Percentiles rank a stretch among this genome's conserved stretches.
Conservation (phyloP, 139 green algal species). For the Chlorella sp. region DNA sequence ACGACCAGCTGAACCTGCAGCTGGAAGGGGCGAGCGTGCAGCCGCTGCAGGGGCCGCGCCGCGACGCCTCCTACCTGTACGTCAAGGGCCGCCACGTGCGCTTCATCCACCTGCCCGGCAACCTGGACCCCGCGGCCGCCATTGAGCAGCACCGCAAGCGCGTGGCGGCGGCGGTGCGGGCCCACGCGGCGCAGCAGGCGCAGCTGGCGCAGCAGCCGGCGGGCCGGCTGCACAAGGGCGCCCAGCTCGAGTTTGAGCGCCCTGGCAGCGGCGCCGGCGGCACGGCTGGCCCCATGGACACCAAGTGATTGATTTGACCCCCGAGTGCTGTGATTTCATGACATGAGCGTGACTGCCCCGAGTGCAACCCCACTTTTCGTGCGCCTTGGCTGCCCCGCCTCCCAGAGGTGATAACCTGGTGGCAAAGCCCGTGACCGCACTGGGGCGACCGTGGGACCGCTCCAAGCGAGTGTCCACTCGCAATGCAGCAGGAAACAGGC, state of each 20-base stretch:
- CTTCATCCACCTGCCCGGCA: conserved; percentile 52
- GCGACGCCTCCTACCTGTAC: not conserved
- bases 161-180: not conserved
- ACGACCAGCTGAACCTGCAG: conserved; percentile 53
- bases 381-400: no score
- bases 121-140: conserved; percentile 26
- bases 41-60: conserved; percentile 21
- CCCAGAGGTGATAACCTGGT: no score
- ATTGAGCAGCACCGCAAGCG: conserved; percentile 31
- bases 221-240: conserved; percentile 19
- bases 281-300: no score
- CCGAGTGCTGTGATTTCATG: no score
- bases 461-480: no score
- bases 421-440: no score
- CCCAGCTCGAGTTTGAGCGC: conserved; percentile 7
- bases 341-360: no score
- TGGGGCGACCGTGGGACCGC: no score
- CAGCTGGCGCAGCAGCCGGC: conserved; percentile 15
- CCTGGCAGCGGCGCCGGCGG: no score
- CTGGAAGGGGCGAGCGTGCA: conserved; percentile 31
- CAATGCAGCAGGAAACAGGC: no score
- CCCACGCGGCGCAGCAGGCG: conserved; percentile 28
- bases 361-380: no score
- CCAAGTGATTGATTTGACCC: no score
- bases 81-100: conserved; percentile 37